Conservation (phyloP, 2,329 filamentous ascomycete species). For the Ceratocystis diversiconidia region DNA sequence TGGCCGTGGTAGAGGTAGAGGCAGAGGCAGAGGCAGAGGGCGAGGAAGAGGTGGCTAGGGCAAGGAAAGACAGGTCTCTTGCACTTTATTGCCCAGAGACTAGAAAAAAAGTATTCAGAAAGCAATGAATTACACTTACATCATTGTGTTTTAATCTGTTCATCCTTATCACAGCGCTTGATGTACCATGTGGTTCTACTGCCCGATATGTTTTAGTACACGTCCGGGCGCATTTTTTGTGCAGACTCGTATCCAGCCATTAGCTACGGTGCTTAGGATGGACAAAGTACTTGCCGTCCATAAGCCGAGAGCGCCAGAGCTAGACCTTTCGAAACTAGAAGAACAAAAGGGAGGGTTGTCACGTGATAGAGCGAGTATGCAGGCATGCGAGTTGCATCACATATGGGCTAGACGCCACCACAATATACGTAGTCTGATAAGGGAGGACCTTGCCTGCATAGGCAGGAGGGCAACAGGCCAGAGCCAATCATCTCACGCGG, state of each 20-base stretch:
- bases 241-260: background rate
- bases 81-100: too few relatives aligned
- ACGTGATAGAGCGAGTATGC: background rate
- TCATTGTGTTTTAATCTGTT: background rate
- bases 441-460: background rate
- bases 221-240: background rate
- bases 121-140: background rate
- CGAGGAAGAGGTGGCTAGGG: constrained; percentile 4
- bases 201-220: background rate
- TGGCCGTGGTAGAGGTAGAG: constrained; percentile 30
- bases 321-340: background rate
- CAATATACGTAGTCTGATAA: background rate
- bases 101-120: background rate
- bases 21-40: constrained; percentile 26
- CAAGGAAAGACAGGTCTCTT: background rate
- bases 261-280: background rate
- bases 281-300: background rate
- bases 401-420: background rate
- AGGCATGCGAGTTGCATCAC: background rate
- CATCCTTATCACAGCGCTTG: background rate
- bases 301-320: background rate
- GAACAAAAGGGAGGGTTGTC: background rate
- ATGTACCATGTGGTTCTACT: background rate
- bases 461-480: background rate
- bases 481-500: background rate